Evolutionary conservation across 2,329 filamentous ascomycete genomes (phyloP).

Genomic region (Fusarium denticulatum): DNA sequence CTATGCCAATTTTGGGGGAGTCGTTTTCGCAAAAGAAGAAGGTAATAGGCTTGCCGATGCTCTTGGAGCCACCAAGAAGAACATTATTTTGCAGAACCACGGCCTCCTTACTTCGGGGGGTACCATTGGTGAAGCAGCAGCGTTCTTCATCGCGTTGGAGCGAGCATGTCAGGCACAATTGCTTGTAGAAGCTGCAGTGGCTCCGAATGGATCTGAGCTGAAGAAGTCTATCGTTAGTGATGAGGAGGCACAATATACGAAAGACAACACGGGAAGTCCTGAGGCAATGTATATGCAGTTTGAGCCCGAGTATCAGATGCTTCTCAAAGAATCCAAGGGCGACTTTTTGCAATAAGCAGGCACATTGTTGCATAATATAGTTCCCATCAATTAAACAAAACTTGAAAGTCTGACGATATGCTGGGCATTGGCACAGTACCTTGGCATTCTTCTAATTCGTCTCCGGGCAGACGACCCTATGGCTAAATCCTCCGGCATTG

Average conservation of each 20-base stretch:
- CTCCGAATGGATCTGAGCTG: constrained; percentile 40
- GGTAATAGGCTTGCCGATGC: constrained; percentile 69
- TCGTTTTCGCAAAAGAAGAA: constrained; percentile 68
- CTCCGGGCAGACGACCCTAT: not conserved
- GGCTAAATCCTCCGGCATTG: not conserved
- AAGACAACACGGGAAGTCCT: constrained; percentile 35
- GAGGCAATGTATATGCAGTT: constrained; percentile 43
- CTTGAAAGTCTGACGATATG: not conserved
- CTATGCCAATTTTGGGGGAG: constrained; percentile 63
- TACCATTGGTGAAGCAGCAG: constrained; percentile 78
- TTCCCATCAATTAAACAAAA: not conserved
- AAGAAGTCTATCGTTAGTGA: constrained; percentile 52
- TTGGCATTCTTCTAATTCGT: not conserved
- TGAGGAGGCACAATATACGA: constrained; percentile 52
- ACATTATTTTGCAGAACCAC: constrained; percentile 74
- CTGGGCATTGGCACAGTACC: not conserved
- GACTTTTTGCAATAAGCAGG: constrained; percentile 27
- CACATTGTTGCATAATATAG: too few relatives aligned
- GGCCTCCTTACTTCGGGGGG: constrained; percentile 73
- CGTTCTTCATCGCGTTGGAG: constrained; percentile 74
- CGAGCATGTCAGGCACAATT: constrained; percentile 74
- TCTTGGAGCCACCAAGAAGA: constrained; percentile 66
- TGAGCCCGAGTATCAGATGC: constrained; percentile 36
- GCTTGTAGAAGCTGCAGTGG: constrained; percentile 68
- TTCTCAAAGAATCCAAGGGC: constrained; percentile 24